Conservation (phyloP, 1,284 basidiomycete species). For the Tylopilus sp. region DNA sequence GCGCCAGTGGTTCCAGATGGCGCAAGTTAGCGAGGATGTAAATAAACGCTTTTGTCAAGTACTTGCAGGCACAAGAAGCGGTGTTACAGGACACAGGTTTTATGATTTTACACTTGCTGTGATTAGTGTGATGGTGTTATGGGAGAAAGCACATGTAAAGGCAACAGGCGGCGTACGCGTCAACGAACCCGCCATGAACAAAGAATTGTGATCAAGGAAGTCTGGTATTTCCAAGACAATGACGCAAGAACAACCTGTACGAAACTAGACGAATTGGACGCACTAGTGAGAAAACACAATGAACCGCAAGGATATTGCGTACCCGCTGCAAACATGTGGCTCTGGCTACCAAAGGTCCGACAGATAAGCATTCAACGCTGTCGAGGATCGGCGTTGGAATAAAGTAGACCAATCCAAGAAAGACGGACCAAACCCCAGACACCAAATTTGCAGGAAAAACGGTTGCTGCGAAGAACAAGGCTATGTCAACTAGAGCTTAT, state of each 20-base stretch:
- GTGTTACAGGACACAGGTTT: no score
- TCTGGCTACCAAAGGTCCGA: not conserved
- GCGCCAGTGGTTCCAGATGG: no score
- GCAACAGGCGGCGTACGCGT: no score
- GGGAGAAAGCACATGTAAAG: no score
- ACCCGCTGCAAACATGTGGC: not conserved
- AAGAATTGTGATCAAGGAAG: no score
- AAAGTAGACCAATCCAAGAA: not conserved
- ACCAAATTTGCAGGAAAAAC: not conserved
- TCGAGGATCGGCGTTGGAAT: not conserved
- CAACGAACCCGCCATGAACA: no score
- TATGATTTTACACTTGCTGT: no score
- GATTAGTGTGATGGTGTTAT: no score
- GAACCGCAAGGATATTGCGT: not conserved
- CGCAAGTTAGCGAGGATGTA: no score
- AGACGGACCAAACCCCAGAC: not conserved
- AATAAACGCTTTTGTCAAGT: no score
- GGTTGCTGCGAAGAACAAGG: not conserved
- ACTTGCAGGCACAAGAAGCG: no score
- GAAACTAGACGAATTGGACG: not conserved
- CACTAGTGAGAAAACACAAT: not conserved
- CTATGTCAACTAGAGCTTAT: not conserved
- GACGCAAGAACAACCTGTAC: not conserved
- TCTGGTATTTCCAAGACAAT: no score
- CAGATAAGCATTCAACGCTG: not conserved